Evolutionary conservation across 148 eudicot species (phyloP).

Genomic region (Rhododendron vialii): DNA sequence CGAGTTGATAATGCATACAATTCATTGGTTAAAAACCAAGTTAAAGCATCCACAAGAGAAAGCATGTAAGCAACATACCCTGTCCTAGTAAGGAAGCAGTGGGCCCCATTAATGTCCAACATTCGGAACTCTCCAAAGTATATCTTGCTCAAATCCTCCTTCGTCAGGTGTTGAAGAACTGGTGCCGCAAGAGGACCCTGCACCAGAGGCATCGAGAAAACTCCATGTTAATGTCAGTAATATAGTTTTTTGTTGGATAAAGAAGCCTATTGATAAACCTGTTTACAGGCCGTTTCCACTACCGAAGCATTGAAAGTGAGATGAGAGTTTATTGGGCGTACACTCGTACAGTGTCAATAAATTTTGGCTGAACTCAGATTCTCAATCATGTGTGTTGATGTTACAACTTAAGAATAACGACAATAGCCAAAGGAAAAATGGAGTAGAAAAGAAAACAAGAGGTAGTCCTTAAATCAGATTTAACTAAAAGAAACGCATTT

Average conservation of each 20-base stretch:
- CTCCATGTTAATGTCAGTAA: conserved; percentile 6
- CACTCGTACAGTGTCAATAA: not conserved
- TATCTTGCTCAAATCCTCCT: conserved; percentile 83
- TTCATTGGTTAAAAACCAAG: not conserved
- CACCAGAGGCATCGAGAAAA: conserved; percentile 20
- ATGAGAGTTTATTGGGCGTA: not conserved
- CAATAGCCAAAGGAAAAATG: not conserved
- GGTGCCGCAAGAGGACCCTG: conserved; percentile 98
- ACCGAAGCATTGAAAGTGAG: not conserved
- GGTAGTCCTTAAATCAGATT: not conserved
- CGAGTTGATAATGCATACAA: not conserved
- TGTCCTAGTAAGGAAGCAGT: conserved; percentile 88
- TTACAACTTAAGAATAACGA: not conserved
- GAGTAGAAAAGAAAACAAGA: not conserved
- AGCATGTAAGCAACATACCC: conserved; percentile 49
- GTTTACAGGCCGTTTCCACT: not conserved
- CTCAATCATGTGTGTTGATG: not conserved
- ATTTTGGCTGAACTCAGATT: not conserved
- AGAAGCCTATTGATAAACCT: not conserved
- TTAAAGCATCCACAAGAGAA: not conserved
- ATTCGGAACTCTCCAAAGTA: conserved; percentile 78
- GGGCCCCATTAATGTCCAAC: conserved; percentile 67
- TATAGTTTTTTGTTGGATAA: not conserved
- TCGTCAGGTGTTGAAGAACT: conserved; percentile 80
- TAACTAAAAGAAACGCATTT: not conserved